Evolutionary conservation across 2,329 filamentous ascomycete species (phyloP).

Genomic region (Colletotrichum liaoningense): DNA sequence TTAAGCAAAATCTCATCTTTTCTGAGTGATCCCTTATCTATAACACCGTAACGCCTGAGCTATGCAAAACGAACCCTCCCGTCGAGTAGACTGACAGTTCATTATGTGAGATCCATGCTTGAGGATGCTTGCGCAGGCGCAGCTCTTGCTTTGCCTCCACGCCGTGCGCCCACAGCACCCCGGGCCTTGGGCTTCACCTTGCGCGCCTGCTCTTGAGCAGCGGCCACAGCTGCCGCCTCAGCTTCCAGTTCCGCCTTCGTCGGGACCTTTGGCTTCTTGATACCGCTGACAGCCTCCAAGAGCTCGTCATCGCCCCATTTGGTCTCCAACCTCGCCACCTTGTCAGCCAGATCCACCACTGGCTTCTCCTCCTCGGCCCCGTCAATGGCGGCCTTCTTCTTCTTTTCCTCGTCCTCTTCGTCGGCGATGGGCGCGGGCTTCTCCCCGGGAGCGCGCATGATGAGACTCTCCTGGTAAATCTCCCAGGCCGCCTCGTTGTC

Average conservation of each 20-base stretch:
- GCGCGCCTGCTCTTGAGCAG: slow-evolving; percentile 42
- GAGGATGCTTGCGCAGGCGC: slow-evolving; percentile 38
- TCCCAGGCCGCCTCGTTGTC: slow-evolving; percentile 81
- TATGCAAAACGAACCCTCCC: slow-evolving; percentile 24
- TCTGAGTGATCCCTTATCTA: slow-evolving; percentile 14
- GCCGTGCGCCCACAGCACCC: slow-evolving; percentile 38
- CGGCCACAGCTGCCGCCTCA: slow-evolving; percentile 38
- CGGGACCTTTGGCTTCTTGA: slow-evolving; percentile 46
- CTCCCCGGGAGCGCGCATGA: slow-evolving; percentile 52
- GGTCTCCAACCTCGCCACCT: slow-evolving; percentile 52
- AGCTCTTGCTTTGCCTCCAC: slow-evolving; percentile 43
- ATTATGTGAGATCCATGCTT: slow-evolving; percentile 35
- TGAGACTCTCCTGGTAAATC: slow-evolving; percentile 79
- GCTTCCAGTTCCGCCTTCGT: slow-evolving; percentile 43
- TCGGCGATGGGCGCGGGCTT: neutral
- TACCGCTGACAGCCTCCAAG: slow-evolving; percentile 59
- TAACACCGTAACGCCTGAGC: slow-evolving; percentile 31
- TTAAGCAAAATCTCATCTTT: slow-evolving; percentile 13
- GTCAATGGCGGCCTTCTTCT: slow-evolving; percentile 38
- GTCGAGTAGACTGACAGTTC: neutral
- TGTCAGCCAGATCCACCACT: slow-evolving; percentile 45
- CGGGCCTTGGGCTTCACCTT: slow-evolving; percentile 39
- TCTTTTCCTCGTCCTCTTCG: slow-evolving; percentile 42
- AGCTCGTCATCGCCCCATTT: slow-evolving; percentile 58
- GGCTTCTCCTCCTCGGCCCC: slow-evolving; percentile 13